Base-by-base conservation (phyloP, 73 alveolate species). In the Diophrys sp. region DNA sequence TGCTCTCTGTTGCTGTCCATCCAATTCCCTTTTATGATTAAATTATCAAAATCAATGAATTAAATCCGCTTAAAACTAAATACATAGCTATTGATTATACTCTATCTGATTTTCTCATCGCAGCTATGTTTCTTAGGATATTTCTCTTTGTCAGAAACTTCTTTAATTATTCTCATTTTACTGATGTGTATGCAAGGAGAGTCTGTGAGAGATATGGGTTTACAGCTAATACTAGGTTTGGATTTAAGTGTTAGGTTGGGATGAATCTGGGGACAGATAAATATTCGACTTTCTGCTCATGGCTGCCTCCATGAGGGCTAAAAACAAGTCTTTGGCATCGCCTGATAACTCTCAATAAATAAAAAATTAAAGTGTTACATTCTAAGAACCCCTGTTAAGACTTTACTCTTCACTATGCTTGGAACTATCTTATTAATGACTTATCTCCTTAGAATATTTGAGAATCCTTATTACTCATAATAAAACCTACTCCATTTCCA, bases 121-220 rank as follows among this genome's bases (percentile, higher is more conserved):
- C 69, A 27, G 84, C 84, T 34, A 89, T 89, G 96, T 89, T 67
- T 55, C 24, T 84, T 1, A 70, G 92, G 29, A 28, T 89, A 5
- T 34, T 73, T 33, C 54, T 84, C 27, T 62, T 89, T 23, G 71
- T 84, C 31, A 66, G 96, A 33, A 71, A 85, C n/a, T 33, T 89
- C 24, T 89, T 89, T 56, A 89, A 89, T 68, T 84, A 78, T 72
- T 67, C 90, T 1, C 72, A 75, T 73, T 89, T 78, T 70, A 81
- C 90, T 54, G 96, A 89, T 70, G 78, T 74, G 55, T 87, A 89
- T 56, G 89, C 96, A 14, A 83, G 79, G 73, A 29, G 78, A 31
- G 68, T 78, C 25, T 79, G 88, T 56, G 66, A 83, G 28, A 33
- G 71, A 31, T 66, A 75, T 27, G 83, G 83, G 44, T 75, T 75